phyloP scores from a whole-genome alignment of 495 filamentous ascomycete genomes.

The Alectoria sarmentosa region DNA sequence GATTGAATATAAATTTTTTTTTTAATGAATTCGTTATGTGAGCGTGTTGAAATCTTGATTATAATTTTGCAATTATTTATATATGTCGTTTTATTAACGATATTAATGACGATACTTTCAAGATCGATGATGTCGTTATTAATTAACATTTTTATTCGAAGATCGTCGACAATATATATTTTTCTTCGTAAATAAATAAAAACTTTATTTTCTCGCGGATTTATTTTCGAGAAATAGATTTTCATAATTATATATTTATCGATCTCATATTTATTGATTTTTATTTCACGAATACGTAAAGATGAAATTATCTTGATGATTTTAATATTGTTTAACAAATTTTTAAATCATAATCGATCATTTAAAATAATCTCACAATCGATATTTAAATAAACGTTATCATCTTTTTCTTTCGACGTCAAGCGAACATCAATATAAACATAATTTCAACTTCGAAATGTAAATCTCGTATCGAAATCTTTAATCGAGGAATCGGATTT shows the following conservation, averaged over 20 bases:
- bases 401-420: neutral
- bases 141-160: conserved; percentile 6
- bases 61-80: neutral
- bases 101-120: neutral
- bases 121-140: conserved; percentile 6
- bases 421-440: neutral
- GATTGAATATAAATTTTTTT: neutral
- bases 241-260: neutral
- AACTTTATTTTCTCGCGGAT: neutral
- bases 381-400: too few relatives aligned
- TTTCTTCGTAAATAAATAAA: conserved; percentile 1
- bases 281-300: neutral
- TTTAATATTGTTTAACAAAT: neutral
- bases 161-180: conserved; percentile 6
- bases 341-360: neutral
- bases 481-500: too few relatives aligned
- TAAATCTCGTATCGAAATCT: neutral
- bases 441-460: neutral
- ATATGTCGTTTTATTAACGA: neutral
- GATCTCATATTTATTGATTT: neutral
- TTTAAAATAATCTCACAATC: too few relatives aligned
- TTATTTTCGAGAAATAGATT: neutral
- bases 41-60: neutral
- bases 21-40: neutral
- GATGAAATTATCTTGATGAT: neutral